phyloP scores from a whole-genome alignment of 2,329 filamentous ascomycete species.

The Epichloe elymi region DNA sequence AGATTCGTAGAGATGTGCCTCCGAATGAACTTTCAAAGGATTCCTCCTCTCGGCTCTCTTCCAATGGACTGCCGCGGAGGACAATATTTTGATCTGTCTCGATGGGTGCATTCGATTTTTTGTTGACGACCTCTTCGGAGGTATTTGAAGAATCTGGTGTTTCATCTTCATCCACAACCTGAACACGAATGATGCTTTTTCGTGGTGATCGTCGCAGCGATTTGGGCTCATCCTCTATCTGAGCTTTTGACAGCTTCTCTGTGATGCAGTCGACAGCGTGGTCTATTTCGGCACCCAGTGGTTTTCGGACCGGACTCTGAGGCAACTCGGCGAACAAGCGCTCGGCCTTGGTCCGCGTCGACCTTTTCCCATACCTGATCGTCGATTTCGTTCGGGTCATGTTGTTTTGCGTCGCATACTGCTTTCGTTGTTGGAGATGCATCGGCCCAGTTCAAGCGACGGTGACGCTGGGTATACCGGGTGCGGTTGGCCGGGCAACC shows the following conservation, averaged over 20 bases:
- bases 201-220: constrained; percentile 8
- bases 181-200: constrained; percentile 4
- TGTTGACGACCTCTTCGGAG: background rate
- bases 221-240: constrained; percentile 11
- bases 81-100: background rate
- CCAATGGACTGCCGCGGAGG: background rate
- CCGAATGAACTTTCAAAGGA: background rate
- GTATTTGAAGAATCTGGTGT: background rate
- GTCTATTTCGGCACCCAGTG: constrained; percentile 7
- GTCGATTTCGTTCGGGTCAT: constrained; percentile 33
- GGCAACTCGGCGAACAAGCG: constrained; percentile 39
- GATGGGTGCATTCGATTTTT: background rate
- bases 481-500: constrained; percentile 8
- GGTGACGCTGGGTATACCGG: too few relatives aligned
- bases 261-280: constrained; percentile 21
- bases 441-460: background rate
- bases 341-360: constrained; percentile 32
- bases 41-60: constrained; percentile 7
- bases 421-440: background rate
- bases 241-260: constrained; percentile 20
- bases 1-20: constrained; percentile 23
- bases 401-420: constrained; percentile 8
- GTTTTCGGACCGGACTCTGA: constrained; percentile 31
- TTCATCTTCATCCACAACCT: constrained; percentile 7
- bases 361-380: constrained; percentile 39